Evolutionary conservation across 1,139 yeast genomes (phyloP), one percentile per base, ranked within the genome.

Genomic region (Yamadazyma membranifaciens): DNA sequence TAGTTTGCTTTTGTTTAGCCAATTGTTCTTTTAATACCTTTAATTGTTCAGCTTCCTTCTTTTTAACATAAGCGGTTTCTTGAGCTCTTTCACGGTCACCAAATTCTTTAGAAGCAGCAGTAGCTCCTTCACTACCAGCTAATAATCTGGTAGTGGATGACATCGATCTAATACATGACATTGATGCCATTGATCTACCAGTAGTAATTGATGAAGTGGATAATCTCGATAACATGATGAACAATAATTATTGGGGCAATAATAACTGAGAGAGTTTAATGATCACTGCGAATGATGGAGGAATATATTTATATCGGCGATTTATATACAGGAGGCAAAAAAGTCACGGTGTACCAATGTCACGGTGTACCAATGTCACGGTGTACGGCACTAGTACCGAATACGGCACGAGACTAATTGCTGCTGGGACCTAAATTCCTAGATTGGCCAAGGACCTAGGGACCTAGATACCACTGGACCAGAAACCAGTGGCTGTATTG

Each of bases 1-100:
- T 69, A 46, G 72, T 62, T 47, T 65, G 62, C 69, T 71, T 69
- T 57, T 70, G 77, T 51, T 70, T 55, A 44, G 65, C 67, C 56
- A 72, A 67, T 57, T 69, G 64, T 50, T 69, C 75, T 52, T 56
- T 72, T 58, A 72, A 71, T 39, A 62, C 64, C 56, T 63, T 67
- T 61, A 72, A 72, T 63, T 71, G 76, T 56, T 71, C 77, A 41
- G 69, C 67, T 61, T 72, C 77, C 50, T 70, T 76, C 57, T 70
- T 66, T 55, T 60, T 72, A 48, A 72, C 58, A 61, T 70, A 72
- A 38, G 63, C 65, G 45, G 57, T 60, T 57, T 72, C 78, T 52
- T 68, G 66, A 41, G 76, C 77, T 47, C 56, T 67, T 61, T 72
- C 77, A 55, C 65, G 69, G 45, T 71, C 75, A 47, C 60, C 51